phyloP scores from a whole-genome alignment of 2,329 filamentous ascomycete genomes.

The Alternaria burnsii region DNA sequence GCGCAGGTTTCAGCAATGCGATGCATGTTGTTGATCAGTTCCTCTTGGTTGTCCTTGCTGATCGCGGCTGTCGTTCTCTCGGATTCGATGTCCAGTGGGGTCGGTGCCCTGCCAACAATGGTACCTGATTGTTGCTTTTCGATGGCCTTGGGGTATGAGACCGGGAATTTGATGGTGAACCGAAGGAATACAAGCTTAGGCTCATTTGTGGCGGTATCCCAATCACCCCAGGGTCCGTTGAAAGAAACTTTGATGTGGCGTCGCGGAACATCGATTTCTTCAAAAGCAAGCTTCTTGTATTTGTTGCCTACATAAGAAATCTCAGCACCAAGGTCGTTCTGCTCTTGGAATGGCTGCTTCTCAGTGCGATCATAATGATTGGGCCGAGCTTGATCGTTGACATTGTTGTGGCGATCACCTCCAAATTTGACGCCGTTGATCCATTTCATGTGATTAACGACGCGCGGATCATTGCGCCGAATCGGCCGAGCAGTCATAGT shows the following conservation, averaged over 20 bases:
- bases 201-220: slow-evolving; percentile 33
- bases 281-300: slow-evolving; percentile 68
- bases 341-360: slow-evolving; percentile 55
- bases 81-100: slow-evolving; percentile 60
- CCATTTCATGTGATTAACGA: slow-evolving; percentile 69
- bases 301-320: slow-evolving; percentile 68
- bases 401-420: slow-evolving; percentile 47
- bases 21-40: slow-evolving; percentile 60
- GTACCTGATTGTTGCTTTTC: slow-evolving; percentile 38
- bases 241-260: slow-evolving; percentile 65
- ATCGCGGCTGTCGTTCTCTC: slow-evolving; percentile 66
- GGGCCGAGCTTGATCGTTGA: slow-evolving; percentile 27
- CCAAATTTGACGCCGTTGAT: slow-evolving; percentile 71
- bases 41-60: slow-evolving; percentile 59
- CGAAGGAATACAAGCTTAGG: slow-evolving; percentile 63
- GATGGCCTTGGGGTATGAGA: slow-evolving; percentile 63
- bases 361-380: slow-evolving; percentile 23
- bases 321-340: slow-evolving; percentile 62
- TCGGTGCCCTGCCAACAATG: slow-evolving; percentile 48
- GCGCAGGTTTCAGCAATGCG: slow-evolving; percentile 65
- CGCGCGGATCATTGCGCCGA: slow-evolving; percentile 57
- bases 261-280: slow-evolving; percentile 64
- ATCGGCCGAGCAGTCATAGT: slow-evolving; percentile 62
- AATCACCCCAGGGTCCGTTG: slow-evolving; percentile 67
- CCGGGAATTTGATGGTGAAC: slow-evolving; percentile 66